phyloP scores from a whole-genome alignment of 2,329 filamentous ascomycete genomes.

The Allantophomopsis lycopodina region DNA sequence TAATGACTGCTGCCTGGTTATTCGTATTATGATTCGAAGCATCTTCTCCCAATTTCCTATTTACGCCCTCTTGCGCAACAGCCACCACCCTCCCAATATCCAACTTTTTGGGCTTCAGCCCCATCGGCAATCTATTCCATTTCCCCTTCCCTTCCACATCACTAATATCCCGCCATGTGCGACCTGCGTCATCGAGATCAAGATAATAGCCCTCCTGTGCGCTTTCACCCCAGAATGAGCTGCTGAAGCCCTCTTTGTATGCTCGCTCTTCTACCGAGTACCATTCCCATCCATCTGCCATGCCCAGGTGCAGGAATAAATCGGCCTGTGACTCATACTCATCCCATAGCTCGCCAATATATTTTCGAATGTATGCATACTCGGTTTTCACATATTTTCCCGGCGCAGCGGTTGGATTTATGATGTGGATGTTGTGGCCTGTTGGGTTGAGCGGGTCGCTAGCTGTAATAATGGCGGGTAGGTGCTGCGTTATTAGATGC shows the following conservation, averaged over 20 bases:
- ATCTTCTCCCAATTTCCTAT: neutral
- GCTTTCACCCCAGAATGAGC: neutral
- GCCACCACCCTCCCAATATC: too few species aligned
- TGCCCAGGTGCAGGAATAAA: constrained; percentile 1
- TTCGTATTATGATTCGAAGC: neutral
- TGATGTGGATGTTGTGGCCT: neutral
- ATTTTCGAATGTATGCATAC: neutral
- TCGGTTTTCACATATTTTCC: neutral
- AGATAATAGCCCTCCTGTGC: neutral
- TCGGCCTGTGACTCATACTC: neutral
- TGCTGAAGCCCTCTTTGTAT: neutral
- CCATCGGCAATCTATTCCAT: neutral
- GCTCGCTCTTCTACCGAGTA: neutral
- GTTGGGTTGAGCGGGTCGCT: neutral
- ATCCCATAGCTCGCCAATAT: neutral
- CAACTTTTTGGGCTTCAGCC: too few species aligned
- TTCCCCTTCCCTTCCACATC: neutral
- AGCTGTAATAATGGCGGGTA: neutral
- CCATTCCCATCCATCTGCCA: constrained; percentile 1
- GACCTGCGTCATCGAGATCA: neutral
- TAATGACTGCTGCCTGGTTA: neutral
- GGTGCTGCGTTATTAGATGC: neutral
- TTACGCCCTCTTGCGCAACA: too few species aligned
- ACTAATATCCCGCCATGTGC: neutral
- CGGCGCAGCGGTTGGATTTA: neutral